Evolutionary conservation across 2,329 filamentous ascomycete species (phyloP).

Genomic region (Alternaria conjuncta): DNA sequence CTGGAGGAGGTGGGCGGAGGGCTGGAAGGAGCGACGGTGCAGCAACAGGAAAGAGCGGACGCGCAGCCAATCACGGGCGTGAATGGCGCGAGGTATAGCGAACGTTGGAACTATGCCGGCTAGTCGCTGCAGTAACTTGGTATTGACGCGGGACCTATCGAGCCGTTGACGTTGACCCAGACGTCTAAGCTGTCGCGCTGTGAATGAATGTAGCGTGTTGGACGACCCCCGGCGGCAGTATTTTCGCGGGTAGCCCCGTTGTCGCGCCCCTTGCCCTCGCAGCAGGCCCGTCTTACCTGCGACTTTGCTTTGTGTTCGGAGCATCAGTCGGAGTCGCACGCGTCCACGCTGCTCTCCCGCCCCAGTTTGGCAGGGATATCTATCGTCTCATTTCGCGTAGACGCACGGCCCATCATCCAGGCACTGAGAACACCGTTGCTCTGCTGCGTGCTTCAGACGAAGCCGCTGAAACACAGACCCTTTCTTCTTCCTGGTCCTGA

Average conservation of each 20-base stretch:
- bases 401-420: slow-evolving; percentile 6
- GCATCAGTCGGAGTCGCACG: not conserved
- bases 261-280: slow-evolving; percentile 2
- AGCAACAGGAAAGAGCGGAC: slow-evolving; percentile 5
- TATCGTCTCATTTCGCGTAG: slow-evolving; percentile 15
- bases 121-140: slow-evolving; percentile 17
- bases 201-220: not conserved
- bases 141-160: slow-evolving; percentile 4
- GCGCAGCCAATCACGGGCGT: slow-evolving; percentile 21
- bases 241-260: not conserved
- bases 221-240: not conserved
- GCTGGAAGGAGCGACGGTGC: slow-evolving; percentile 10
- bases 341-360: not conserved
- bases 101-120: slow-evolving; percentile 16
- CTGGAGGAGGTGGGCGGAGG: slow-evolving; percentile 8
- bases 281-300: not conserved
- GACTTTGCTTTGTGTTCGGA: not conserved
- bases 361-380: not conserved
- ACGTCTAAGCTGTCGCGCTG: not conserved
- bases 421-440: not conserved
- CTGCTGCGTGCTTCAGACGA: not conserved
- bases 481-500: slow-evolving; percentile 7
- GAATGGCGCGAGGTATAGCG: slow-evolving; percentile 8
- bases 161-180: slow-evolving; percentile 4
- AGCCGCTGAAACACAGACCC: slow-evolving; percentile 13